These are phyloP conservation scores for Emericellopsis cladophorae DNA, from an alignment of 2,329 filamentous ascomycete species.

Conservation along the genomic window DNA sequence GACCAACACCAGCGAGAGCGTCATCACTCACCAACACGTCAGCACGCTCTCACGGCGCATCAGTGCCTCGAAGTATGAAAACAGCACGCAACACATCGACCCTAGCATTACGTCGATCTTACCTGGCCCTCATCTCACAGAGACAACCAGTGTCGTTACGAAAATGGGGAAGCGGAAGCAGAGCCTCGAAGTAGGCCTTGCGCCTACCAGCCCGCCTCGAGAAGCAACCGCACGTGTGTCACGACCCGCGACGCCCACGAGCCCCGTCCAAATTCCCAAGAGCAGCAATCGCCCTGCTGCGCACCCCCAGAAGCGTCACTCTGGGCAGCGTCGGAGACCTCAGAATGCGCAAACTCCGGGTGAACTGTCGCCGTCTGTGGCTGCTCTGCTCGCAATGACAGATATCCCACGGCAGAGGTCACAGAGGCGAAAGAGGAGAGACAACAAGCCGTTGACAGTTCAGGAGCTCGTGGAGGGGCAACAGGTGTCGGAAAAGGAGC, in stretches of 20 bases:
- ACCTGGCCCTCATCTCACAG: not conserved
- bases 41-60: slow-evolving; percentile 1
- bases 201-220: slow-evolving; percentile 13
- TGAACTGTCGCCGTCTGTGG: slow-evolving; percentile 44
- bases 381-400: slow-evolving; percentile 48
- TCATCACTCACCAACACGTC: not conserved
- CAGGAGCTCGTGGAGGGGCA: slow-evolving; percentile 42
- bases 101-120: slow-evolving; percentile 1
- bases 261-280: slow-evolving; percentile 42
- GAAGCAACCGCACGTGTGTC: slow-evolving; percentile 13
- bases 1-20: slow-evolving; percentile 1
- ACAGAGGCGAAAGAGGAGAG: slow-evolving; percentile 14
- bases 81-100: slow-evolving; percentile 1
- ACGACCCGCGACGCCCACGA: slow-evolving; percentile 24
- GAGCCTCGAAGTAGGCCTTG: slow-evolving; percentile 13
- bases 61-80: slow-evolving; percentile 5
- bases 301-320: slow-evolving; percentile 22
- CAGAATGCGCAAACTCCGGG: slow-evolving; percentile 37
- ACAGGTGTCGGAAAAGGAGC: slow-evolving; percentile 43
- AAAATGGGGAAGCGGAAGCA: slow-evolving; percentile 21
- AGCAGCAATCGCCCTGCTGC: slow-evolving; percentile 23
- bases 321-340: slow-evolving; percentile 21
- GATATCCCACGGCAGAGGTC: slow-evolving; percentile 40
- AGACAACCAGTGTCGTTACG: not conserved
- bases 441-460: slow-evolving; percentile 29